Conservation (phyloP, 495 filamentous ascomycete genomes). For the Cenococcum geophilum region DNA sequence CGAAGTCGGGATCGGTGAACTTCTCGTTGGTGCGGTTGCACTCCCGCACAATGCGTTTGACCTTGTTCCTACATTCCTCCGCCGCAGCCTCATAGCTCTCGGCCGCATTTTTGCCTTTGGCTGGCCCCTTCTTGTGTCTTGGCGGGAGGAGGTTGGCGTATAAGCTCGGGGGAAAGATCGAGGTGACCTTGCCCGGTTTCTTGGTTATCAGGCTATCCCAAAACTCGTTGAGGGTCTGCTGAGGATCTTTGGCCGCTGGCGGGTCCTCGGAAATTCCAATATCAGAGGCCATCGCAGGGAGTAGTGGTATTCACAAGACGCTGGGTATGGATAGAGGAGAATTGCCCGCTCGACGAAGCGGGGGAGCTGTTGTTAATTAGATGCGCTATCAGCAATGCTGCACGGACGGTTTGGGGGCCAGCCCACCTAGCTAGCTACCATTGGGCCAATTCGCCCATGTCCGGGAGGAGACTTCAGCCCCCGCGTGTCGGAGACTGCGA, state of each 20-base stretch:
- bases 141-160: slow-evolving; percentile 59
- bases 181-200: slow-evolving; percentile 56
- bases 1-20: slow-evolving; percentile 82
- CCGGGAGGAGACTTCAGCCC: background rate
- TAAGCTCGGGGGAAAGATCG: slow-evolving; percentile 64
- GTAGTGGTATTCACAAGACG: background rate
- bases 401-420: background rate
- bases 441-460: background rate
- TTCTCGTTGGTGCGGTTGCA: slow-evolving; percentile 82
- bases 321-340: background rate
- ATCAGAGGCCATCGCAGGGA: slow-evolving; percentile 12
- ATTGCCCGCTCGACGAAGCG: background rate
- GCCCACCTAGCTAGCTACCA: background rate
- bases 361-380: background rate
- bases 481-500: background rate
- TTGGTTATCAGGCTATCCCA: slow-evolving; percentile 70
- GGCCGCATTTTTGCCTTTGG: slow-evolving; percentile 49
- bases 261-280: slow-evolving; percentile 3
- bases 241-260: slow-evolving; percentile 42
- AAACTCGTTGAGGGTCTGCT: slow-evolving; percentile 65
- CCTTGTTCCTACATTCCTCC: slow-evolving; percentile 63
- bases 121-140: slow-evolving; percentile 41
- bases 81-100: slow-evolving; percentile 69
- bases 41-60: slow-evolving; percentile 73
- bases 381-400: background rate